Conservation (phyloP, 352 stramenopile genomes). For the Pilasporangium apinafurcum region DNA sequence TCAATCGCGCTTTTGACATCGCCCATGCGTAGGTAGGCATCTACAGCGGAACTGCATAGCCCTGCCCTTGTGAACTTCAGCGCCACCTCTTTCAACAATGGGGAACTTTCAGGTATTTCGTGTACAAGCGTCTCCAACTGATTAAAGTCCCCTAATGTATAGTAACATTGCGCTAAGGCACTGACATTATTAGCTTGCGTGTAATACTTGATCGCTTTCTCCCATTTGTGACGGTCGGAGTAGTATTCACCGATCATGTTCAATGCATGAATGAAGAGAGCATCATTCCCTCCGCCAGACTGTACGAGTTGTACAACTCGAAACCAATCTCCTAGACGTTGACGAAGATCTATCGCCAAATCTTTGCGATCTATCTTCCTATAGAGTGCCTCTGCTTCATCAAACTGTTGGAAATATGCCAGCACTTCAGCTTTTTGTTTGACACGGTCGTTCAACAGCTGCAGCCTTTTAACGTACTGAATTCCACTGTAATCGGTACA, state of each 20-base stretch:
- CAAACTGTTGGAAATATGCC: constrained; percentile 89
- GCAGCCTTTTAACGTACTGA: constrained; percentile 89
- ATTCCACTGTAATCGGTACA: constrained; percentile 90
- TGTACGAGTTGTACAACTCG: constrained; percentile 85
- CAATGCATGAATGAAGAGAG: constrained; percentile 72
- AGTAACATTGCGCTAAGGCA: constrained; percentile 86
- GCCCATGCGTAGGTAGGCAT: constrained; percentile 85
- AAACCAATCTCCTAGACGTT: constrained; percentile 90
- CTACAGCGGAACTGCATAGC: constrained; percentile 73
- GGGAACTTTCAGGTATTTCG: constrained; percentile 77
- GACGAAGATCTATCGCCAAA: constrained; percentile 87
- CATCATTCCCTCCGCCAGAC: constrained; percentile 72
- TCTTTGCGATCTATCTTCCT: constrained; percentile 94
- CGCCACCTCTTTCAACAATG: constrained; percentile 81
- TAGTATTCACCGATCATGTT: constrained; percentile 92
- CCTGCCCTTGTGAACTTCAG: constrained; percentile 86
- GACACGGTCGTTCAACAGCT: constrained; percentile 82
- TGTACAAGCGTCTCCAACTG: constrained; percentile 79
- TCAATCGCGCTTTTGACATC: constrained; percentile 92
- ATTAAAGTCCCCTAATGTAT: constrained; percentile 86
- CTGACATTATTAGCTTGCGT: constrained; percentile 69
- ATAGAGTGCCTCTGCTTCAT: constrained; percentile 90
- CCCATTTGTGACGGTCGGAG: constrained; percentile 87
- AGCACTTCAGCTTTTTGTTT: constrained; percentile 90
- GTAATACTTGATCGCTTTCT: constrained; percentile 91